Conservation (phyloP, 78 protist species). For the Polysphondylium violaceum region DNA sequence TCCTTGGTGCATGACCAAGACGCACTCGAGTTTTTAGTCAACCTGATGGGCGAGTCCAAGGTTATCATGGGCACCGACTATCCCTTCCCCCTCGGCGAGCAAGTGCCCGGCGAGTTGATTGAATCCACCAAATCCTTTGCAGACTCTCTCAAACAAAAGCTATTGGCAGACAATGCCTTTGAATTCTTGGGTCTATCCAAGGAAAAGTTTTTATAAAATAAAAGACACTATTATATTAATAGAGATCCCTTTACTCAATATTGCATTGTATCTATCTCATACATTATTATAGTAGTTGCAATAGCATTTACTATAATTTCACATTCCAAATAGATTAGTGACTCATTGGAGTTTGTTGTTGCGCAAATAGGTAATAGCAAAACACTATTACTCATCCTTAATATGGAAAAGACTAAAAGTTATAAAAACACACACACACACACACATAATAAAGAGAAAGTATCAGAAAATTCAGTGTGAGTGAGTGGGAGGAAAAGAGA, state of each 20-base stretch:
- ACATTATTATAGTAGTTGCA: no score
- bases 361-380: no score
- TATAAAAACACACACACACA: no score
- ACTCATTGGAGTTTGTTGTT: no score
- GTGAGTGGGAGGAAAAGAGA: no score
- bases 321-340: no score
- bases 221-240: no score
- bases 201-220: conserved; percentile 6
- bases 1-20: conserved; percentile 90
- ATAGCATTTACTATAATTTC: no score
- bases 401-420: no score
- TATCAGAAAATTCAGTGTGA: no score
- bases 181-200: conserved; percentile 76
- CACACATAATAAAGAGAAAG: no score
- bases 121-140: conserved; percentile 57
- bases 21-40: conserved; percentile 83
- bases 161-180: conserved; percentile 67
- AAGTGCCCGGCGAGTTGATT: conserved; percentile 87
- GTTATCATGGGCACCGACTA: conserved; percentile 91
- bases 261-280: background rate
- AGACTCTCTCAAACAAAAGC: conserved; percentile 20
- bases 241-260: background rate
- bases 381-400: no score
- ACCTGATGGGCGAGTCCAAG: conserved; percentile 83
- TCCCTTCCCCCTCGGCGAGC: conserved; percentile 94